Evolutionary conservation across 495 filamentous ascomycete species (phyloP).

Genomic region (Hyphodiscus hymeniophilus): DNA sequence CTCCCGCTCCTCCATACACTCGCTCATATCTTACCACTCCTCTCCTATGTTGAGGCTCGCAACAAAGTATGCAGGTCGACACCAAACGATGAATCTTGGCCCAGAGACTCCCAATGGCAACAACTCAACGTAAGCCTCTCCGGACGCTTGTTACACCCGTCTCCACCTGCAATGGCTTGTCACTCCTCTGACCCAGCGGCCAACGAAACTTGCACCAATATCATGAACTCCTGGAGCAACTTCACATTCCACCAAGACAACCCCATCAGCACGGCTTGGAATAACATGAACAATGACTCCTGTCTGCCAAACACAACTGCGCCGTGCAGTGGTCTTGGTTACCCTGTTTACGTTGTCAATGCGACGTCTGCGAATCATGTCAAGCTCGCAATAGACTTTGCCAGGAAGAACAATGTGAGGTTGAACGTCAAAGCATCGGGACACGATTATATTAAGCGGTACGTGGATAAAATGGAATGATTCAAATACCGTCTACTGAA

Average conservation of each 20-base stretch:
- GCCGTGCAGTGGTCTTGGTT: slow-evolving; percentile 26
- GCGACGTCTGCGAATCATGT: slow-evolving; percentile 31
- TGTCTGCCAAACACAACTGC: slow-evolving; percentile 9
- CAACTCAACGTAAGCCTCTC: no score
- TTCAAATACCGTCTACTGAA: neutral
- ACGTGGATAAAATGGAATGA: no score
- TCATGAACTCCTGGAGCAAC: neutral
- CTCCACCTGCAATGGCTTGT: no score
- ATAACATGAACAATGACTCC: slow-evolving; percentile 17
- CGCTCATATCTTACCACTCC: no score
- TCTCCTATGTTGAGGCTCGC: no score
- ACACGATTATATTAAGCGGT: slow-evolving; percentile 49
- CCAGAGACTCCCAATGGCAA: no score
- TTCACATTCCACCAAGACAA: slow-evolving; percentile 24
- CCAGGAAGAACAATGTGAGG: slow-evolving; percentile 44
- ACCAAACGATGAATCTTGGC: no score
- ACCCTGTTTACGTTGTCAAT: slow-evolving; percentile 40
- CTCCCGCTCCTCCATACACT: no score
- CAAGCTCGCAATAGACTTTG: slow-evolving; percentile 32
- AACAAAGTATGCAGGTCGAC: no score
- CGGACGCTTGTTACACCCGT: no score
- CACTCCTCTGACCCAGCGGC: no score
- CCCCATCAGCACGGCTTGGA: slow-evolving; percentile 32
- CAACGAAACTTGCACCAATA: no score
- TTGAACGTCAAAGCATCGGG: slow-evolving; percentile 55